Evolutionary conservation across 164 flowering plant species (phyloP), one percentile per base, ranked within the genome.

Genomic region (Berberis vulgaris): DNA sequence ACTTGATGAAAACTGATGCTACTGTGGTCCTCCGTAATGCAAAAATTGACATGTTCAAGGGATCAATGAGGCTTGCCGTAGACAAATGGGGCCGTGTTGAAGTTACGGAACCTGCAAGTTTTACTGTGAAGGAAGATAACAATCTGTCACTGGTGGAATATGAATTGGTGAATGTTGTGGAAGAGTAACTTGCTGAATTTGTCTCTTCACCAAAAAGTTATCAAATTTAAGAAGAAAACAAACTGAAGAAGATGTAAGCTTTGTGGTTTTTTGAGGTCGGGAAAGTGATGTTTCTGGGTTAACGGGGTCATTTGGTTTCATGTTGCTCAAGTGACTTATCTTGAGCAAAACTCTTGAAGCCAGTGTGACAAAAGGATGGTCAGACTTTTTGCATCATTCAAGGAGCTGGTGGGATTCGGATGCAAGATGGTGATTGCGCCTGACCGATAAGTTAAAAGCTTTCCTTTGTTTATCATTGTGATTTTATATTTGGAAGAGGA

Each of bases 11-110:
- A 57, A 63, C 74, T 2, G 70, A 65, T 47, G 45, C 72, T n/a
- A 76, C 74, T n/a, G 72, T 76, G 39, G 71, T 73, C 57, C 66
- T 76, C 59, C 72, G 79, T 3, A 72, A 73, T 54, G 79, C 73
- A 55, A 73, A 26, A 26, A 26, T 26, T 26, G 26, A 26, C 26
- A 26, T 26, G 26, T 26, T 26, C 26, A 26, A 26, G 26, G 26
- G 26, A 26, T 26, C 26, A 26, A 26, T 26, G 26, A 26, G 26
- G 26, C 26, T 26, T 26, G 26, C 26, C 26, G 26, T 26, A 26
- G 26, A 26, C 26, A 26, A 26, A 26, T 26, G 26, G 26, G 26
- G 26, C 26, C 26, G 26, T 26, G 26, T 26, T 26, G 26, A 26
- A 26, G 26, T 26, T 26, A 26, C 26, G 26, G 26, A 26, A 26